These are phyloP conservation scores for Linnemannia hyalina DNA, from an alignment of 192 early-diverging fungal genomes.

Conservation along the genomic window DNA sequence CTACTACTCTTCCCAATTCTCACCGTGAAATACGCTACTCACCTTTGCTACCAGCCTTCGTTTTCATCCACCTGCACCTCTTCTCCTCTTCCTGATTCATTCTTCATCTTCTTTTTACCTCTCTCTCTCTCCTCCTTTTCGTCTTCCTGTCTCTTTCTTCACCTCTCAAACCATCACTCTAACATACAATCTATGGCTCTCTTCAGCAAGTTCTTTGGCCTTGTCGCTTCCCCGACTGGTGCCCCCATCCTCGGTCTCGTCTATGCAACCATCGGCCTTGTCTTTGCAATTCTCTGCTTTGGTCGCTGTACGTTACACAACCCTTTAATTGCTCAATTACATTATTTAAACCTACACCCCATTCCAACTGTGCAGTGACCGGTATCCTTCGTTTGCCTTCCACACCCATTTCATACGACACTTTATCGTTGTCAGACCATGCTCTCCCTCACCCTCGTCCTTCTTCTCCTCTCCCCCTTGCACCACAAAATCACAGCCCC, in stretches of 20 bases:
- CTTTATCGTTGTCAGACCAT: neutral
- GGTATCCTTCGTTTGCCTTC: too few relatives aligned
- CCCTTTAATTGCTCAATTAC: neutral
- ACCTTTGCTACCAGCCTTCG: too few relatives aligned
- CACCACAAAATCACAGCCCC: neutral
- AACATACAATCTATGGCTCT: conserved; percentile 4
- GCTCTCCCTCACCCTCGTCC: neutral
- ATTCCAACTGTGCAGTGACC: neutral
- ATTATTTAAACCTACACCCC: neutral
- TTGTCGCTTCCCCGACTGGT: conserved; percentile 21
- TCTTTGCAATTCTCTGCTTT: conserved; percentile 30
- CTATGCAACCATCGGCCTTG: conserved; percentile 26
- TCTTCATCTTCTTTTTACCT: conserved; percentile 5
- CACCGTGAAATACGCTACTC: neutral
- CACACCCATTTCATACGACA: too few relatives aligned
- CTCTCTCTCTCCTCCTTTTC: neutral
- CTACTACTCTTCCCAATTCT: neutral
- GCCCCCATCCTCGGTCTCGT: conserved; percentile 25
- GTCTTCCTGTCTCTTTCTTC: neutral
- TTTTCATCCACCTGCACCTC: neutral
- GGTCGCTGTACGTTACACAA: conserved; percentile 39
- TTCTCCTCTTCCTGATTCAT: neutral
- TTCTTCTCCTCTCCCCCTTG: neutral
- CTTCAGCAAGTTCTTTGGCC: conserved; percentile 51
- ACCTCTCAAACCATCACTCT: neutral